Evolutionary conservation across 2,329 filamentous ascomycete species (phyloP).

Genomic region (Tympanopsis confertula): DNA sequence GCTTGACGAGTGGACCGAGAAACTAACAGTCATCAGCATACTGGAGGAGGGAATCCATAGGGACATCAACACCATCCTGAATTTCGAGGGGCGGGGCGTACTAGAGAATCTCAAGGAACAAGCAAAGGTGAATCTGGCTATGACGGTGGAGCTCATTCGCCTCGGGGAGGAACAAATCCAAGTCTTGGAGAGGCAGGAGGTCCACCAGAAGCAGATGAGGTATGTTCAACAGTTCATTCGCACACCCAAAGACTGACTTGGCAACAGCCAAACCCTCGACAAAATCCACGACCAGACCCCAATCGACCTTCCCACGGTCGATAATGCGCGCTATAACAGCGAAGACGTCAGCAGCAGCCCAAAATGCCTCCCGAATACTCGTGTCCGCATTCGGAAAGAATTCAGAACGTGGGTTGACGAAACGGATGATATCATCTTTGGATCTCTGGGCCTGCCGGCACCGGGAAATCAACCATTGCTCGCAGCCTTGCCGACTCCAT

Average conservation of each 20-base stretch:
- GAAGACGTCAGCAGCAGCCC: slow-evolving; percentile 2
- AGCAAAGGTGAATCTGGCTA: too few species aligned
- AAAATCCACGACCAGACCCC: not conserved
- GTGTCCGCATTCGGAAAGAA: slow-evolving; percentile 1
- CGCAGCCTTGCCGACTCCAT: slow-evolving; percentile 2
- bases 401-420: slow-evolving; percentile 2
- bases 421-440: slow-evolving; percentile 1
- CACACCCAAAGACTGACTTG: too few species aligned
- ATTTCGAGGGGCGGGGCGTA: too few species aligned
- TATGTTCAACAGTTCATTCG: too few species aligned
- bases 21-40: slow-evolving; percentile 3
- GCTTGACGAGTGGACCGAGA: slow-evolving; percentile 9
- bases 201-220: too few species aligned
- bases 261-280: not conserved
- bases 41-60: not conserved
- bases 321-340: slow-evolving; percentile 3
- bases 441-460: slow-evolving; percentile 4
- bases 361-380: slow-evolving; percentile 2
- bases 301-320: slow-evolving; percentile 3
- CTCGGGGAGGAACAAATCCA: too few species aligned
- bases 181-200: too few species aligned
- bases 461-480: slow-evolving; percentile 4
- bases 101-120: too few species aligned
- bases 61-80: not conserved
- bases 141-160: too few species aligned